Percentiles rank a stretch among this genome's conserved stretches.
phyloP scores from a whole-genome alignment of 164 flowering plant species.

The Macadamia integrifolia region DNA sequence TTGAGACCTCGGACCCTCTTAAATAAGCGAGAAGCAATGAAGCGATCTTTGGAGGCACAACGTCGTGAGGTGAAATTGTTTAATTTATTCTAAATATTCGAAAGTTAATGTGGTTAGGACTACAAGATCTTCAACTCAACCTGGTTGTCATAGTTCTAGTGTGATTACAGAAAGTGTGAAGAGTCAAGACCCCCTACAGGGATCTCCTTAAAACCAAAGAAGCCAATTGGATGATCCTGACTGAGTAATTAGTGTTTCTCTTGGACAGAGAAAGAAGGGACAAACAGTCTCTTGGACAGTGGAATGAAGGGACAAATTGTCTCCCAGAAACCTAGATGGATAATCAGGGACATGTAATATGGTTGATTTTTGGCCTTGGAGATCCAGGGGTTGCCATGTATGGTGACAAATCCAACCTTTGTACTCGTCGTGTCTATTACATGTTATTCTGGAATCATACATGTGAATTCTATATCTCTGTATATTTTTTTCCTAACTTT shows the following conservation, averaged over 20 bases:
- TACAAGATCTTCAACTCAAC: not conserved
- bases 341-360: not conserved
- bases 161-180: not conserved
- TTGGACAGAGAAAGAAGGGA: too few species aligned
- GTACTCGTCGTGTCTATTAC: not conserved
- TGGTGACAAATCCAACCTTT: not conserved
- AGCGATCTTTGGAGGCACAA: constrained; percentile 79
- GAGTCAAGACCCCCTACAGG: not conserved
- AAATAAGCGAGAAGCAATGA: constrained; percentile 75
- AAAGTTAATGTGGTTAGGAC: not conserved
- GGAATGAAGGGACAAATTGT: too few species aligned
- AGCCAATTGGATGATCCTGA: not conserved
- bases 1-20: constrained; percentile 76
- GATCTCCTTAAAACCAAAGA: not conserved
- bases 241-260: too few species aligned
- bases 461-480: not conserved
- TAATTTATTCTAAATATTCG: not conserved
- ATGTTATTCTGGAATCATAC: not conserved
- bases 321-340: not conserved
- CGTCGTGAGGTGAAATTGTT: constrained; percentile 57
- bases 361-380: not conserved
- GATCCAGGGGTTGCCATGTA: not conserved
- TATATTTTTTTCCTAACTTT: not conserved
- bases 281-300: not conserved
- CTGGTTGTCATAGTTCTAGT: not conserved